phyloP scores from a whole-genome alignment of 495 filamentous ascomycete genomes.

The Immersiella caudata region DNA sequence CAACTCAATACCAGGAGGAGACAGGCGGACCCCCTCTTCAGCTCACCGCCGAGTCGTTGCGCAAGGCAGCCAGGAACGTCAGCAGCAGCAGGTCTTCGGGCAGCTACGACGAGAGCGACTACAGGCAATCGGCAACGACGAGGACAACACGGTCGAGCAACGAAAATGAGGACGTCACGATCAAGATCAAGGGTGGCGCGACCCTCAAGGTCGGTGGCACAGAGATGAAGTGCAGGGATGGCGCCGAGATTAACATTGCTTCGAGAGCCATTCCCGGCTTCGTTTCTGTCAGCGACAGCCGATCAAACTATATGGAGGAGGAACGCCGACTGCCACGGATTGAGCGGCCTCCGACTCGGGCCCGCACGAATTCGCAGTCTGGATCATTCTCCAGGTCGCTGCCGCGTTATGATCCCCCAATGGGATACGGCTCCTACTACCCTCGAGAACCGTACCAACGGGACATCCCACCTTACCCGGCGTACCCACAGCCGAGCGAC shows the following conservation, averaged over 20 bases:
- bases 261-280: slow-evolving; percentile 30
- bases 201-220: slow-evolving; percentile 52
- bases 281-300: slow-evolving; percentile 43
- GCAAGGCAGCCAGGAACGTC: slow-evolving; percentile 45
- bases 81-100: slow-evolving; percentile 54
- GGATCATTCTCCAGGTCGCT: slow-evolving; percentile 44
- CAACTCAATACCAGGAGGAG: slow-evolving; percentile 54
- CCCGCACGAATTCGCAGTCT: slow-evolving; percentile 46
- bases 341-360: slow-evolving; percentile 43
- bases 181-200: slow-evolving; percentile 53
- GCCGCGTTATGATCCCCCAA: slow-evolving; percentile 28
- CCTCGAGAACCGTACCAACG: slow-evolving; percentile 1
- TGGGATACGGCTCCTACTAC: slow-evolving; percentile 25
- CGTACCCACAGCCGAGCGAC: slow-evolving; percentile 22
- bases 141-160: slow-evolving; percentile 54
- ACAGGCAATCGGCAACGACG: slow-evolving; percentile 56
- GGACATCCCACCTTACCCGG: slow-evolving; percentile 23
- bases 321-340: slow-evolving; percentile 45
- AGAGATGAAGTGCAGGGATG: slow-evolving; percentile 56
- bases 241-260: slow-evolving; percentile 56
- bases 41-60: slow-evolving; percentile 55
- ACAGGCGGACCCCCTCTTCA: slow-evolving; percentile 45
- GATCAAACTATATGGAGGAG: slow-evolving; percentile 45
- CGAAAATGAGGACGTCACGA: slow-evolving; percentile 55
- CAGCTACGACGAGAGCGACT: slow-evolving; percentile 61